Percentiles rank a stretch among this genome's conserved stretches.
Conservation (phyloP, 495 filamentous ascomycete genomes). For the Tuber aestivum region DNA sequence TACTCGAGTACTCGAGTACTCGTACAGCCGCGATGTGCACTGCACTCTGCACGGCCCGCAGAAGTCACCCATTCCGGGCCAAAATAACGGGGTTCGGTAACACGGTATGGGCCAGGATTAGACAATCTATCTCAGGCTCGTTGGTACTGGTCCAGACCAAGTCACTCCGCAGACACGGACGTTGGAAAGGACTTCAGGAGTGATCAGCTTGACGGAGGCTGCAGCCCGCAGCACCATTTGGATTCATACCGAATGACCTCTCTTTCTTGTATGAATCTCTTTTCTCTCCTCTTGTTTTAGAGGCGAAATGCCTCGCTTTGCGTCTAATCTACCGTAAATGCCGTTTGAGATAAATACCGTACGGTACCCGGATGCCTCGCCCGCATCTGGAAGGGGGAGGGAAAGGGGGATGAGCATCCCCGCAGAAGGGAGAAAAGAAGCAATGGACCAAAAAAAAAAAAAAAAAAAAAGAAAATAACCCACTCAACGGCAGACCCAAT, state of each 20-base stretch:
- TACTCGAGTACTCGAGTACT: too few species aligned
- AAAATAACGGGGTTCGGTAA: slow-evolving; percentile 1
- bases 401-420: neutral
- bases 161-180: neutral
- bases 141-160: neutral
- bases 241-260: neutral
- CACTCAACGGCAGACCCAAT: neutral
- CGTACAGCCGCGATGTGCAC: neutral
- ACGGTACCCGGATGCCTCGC: neutral
- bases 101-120: neutral
- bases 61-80: neutral
- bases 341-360: neutral
- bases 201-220: neutral
- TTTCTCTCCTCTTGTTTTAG: neutral
- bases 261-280: neutral
- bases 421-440: neutral
- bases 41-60: neutral
- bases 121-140: neutral
- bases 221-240: neutral
- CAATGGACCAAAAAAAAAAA: neutral
- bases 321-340: neutral
- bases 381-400: neutral
- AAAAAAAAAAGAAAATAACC: neutral
- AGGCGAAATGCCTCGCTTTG: neutral
- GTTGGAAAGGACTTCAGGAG: neutral